Evolutionary conservation across 176 grass and related monocot genomes (phyloP), one percentile per base, ranked within the genome.

Genomic region (Musa beccarii): DNA sequence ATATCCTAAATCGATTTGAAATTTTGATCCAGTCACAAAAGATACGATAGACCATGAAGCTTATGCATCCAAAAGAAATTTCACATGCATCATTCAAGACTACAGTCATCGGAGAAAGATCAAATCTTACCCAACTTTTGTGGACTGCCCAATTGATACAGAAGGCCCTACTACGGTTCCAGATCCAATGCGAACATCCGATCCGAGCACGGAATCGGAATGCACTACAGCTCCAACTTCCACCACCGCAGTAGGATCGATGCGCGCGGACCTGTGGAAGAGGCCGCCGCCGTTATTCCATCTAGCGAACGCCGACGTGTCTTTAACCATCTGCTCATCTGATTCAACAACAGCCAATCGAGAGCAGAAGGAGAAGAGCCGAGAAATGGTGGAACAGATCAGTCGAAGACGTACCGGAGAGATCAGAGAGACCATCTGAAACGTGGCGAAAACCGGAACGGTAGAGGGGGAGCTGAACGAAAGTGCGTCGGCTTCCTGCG

Each of bases 141-240:
- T 93, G 5, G 90, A 91, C 63, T 85, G 75, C 3, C 88, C 84
- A 2, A 98, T 52, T 3, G 88, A 98, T 2, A 90, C 88, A 0
- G 75, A 90, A 69, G 90, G 75, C 54, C 94, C 90, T 9, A 98
- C 72, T 21, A 98, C 59, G 3, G 90, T 78, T 1, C 94, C 90
- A 1, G 90, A 93, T 21, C 88, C 80, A 78, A 98, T 80, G 15
- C 78, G 53, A 12, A 91, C 90, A 54, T 84, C 85, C 71, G 83
- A 79, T 20, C 68, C 84, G 49, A 98, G 77, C 25, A 86, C 79
- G 50, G 84, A 85, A 19, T 85, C 80, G 1, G 82, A 70, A 25
- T 92, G 90, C 73, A 92, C 86, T 0, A 92, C 52, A 0, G 86
- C 86, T 53, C 90, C 86, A 1, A 73, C 55, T 75, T 89, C 86